Conservation (phyloP, 495 filamentous ascomycete species). For the Bryoglossum gracile region DNA sequence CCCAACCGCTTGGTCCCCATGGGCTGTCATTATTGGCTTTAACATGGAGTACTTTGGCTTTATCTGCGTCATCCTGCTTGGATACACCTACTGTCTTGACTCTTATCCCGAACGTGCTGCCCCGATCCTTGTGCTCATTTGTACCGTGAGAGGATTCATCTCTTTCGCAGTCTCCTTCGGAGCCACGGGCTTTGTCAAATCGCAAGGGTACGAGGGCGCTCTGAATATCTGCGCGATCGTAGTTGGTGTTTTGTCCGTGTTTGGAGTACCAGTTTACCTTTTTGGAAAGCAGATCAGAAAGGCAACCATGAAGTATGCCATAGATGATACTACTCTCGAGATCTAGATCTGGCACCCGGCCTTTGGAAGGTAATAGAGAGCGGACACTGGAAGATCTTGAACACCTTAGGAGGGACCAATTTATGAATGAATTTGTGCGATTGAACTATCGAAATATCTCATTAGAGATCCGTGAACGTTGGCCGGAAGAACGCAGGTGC, state of each 20-base stretch:
- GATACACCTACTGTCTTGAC: conserved; percentile 34
- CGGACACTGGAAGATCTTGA: no score
- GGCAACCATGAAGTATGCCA: neutral
- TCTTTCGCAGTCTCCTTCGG: conserved; percentile 25
- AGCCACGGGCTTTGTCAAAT: neutral
- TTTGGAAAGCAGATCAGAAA: conserved; percentile 7
- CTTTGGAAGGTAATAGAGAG: no score
- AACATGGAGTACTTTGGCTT: conserved; percentile 34
- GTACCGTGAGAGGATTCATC: conserved; percentile 34
- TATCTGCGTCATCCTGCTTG: conserved; percentile 34
- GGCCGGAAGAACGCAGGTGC: no score
- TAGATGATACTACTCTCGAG: conserved; percentile 1
- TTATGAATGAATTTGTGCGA: no score
- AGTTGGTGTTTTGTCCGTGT: neutral
- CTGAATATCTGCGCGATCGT: conserved; percentile 2
- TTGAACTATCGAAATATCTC: no score
- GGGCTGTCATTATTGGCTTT: conserved; percentile 29
- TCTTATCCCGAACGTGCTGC: conserved; percentile 32
- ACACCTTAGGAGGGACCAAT: no score
- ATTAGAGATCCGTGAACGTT: no score
- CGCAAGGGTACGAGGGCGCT: neutral
- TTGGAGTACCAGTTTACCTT: conserved; percentile 1
- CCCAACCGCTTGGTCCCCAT: conserved; percentile 32
- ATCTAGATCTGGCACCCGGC: neutral
- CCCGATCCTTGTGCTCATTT: conserved; percentile 33